A percentile compares a stretch with the other conserved stretches of the same genome.
Conservation (phyloP, 352 stramenopile genomes). For the Phytopythium ostracodes region DNA sequence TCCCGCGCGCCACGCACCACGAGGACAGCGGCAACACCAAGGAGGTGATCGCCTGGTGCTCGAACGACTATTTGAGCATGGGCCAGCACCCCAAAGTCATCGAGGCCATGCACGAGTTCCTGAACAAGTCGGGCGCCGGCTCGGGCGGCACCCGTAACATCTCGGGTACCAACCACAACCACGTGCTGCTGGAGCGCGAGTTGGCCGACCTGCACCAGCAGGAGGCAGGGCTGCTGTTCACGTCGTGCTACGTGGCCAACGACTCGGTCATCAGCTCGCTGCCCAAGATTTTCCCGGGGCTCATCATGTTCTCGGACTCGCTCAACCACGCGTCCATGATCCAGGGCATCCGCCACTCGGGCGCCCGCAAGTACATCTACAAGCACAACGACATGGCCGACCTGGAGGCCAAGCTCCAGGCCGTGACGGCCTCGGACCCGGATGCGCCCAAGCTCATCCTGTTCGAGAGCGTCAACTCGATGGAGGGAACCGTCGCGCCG, state of each 20-base stretch:
- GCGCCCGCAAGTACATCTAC: constrained; percentile 82
- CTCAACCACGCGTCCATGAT: constrained; percentile 92
- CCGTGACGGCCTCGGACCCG: constrained; percentile 40
- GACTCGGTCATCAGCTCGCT: constrained; percentile 87
- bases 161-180: constrained; percentile 89
- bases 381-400: constrained; percentile 83
- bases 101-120: constrained; percentile 74
- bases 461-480: constrained; percentile 87
- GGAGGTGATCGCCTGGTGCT: constrained; percentile 88
- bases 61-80: constrained; percentile 91
- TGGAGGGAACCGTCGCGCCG: constrained; percentile 83
- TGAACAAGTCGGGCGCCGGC: constrained; percentile 77
- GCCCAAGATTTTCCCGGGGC: constrained; percentile 87
- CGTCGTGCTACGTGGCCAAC: constrained; percentile 89
- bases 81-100: constrained; percentile 88
- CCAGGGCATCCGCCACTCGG: constrained; percentile 74
- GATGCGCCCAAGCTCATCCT: constrained; percentile 80
- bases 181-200: constrained; percentile 83
- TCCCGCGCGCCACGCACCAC: constrained; percentile 79
- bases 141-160: constrained; percentile 89
- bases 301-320: constrained; percentile 88
- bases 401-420: constrained; percentile 74
- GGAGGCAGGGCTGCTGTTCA: constrained; percentile 83
- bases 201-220: constrained; percentile 86
- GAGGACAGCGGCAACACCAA: constrained; percentile 60